A percentile compares a stretch with the other conserved stretches of the same genome.
Evolutionary conservation across 2,329 filamentous ascomycete genomes (phyloP).

Genomic region (Aquanectria penicillioides): DNA sequence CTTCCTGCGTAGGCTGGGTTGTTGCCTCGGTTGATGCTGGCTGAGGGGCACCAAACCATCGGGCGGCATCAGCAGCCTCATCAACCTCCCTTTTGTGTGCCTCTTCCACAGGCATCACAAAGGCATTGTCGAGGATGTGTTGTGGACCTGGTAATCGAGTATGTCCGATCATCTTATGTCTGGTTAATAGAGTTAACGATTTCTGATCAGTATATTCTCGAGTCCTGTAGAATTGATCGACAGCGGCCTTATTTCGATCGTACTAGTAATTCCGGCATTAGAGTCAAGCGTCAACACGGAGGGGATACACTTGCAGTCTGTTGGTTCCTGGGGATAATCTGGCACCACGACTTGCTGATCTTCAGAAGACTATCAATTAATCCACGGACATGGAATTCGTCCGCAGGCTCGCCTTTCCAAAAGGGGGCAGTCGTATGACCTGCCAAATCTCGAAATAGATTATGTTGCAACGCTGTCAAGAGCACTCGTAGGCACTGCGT

Average conservation of each 20-base stretch:
- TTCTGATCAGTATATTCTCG: constrained; percentile 40
- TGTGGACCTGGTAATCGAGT: constrained; percentile 38
- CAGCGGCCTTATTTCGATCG: constrained; percentile 41
- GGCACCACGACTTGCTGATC: constrained; percentile 47
- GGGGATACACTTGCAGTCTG: constrained; percentile 35
- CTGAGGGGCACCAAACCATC: constrained; percentile 27
- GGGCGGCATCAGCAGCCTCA: constrained; percentile 35
- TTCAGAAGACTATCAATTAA: constrained; percentile 48
- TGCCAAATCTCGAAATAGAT: constrained; percentile 47
- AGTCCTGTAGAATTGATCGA: constrained; percentile 46
- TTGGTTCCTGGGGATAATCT: constrained; percentile 41
- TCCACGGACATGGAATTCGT: constrained; percentile 45
- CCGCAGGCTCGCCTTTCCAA: constrained; percentile 45
- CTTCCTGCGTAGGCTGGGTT: constrained; percentile 14
- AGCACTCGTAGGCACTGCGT: constrained; percentile 46
- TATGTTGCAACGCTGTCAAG: constrained; percentile 48
- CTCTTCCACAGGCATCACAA: constrained; percentile 34
- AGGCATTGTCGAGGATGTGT: constrained; percentile 40
- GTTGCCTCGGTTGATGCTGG: constrained; percentile 2
- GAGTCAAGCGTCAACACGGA: background rate
- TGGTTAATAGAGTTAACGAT: constrained; percentile 17
- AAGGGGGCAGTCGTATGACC: constrained; percentile 50
- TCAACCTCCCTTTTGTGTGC: constrained; percentile 25
- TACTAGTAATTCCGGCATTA: constrained; percentile 31
- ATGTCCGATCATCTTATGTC: constrained; percentile 22